These are phyloP conservation scores for Symbiodinium pilosum DNA, from an alignment of 73 alveolate species.

Conservation along the genomic window DNA sequence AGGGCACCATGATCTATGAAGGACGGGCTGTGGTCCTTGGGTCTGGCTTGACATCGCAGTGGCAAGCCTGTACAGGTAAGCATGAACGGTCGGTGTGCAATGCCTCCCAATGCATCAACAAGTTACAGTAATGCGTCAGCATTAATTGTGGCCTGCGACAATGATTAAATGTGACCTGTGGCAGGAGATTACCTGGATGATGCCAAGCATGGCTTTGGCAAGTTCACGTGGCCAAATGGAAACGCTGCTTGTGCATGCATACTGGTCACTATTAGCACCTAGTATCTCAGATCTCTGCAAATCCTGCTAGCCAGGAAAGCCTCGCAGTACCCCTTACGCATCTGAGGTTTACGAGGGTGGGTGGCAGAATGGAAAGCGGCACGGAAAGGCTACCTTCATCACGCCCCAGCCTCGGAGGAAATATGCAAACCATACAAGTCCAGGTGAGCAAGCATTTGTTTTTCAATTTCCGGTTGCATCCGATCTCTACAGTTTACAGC, in stretches of 20 bases:
- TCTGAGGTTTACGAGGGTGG: constrained; percentile 84
- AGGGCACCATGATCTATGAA: constrained; percentile 85
- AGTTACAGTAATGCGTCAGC: too few species aligned
- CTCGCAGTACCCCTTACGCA: too few species aligned
- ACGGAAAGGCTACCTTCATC: constrained; percentile 83
- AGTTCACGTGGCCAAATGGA: constrained; percentile 83
- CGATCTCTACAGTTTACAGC: too few species aligned
- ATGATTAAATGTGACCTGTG: too few species aligned
- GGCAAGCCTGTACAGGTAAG: too few species aligned
- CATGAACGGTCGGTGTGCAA: too few species aligned
- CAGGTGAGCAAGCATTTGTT: too few species aligned
- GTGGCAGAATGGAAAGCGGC: constrained; percentile 86
- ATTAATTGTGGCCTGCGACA: too few species aligned
- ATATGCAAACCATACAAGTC: too few species aligned
- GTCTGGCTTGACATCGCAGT: background rate
- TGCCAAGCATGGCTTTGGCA: constrained; percentile 84
- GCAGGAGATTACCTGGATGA: constrained; percentile 87
- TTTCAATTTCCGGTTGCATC: too few species aligned
- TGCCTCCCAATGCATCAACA: too few species aligned
- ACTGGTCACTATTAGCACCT: background rate
- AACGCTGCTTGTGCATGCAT: constrained; percentile 10
- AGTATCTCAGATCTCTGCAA: background rate
- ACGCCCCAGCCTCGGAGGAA: constrained; percentile 7
- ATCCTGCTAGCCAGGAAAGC: background rate
- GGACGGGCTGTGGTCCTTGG: constrained; percentile 24